Percentiles rank a stretch among this genome's conserved stretches.
Conservation (phyloP, 768 basidiomycete genomes). For the Russula emetica region DNA sequence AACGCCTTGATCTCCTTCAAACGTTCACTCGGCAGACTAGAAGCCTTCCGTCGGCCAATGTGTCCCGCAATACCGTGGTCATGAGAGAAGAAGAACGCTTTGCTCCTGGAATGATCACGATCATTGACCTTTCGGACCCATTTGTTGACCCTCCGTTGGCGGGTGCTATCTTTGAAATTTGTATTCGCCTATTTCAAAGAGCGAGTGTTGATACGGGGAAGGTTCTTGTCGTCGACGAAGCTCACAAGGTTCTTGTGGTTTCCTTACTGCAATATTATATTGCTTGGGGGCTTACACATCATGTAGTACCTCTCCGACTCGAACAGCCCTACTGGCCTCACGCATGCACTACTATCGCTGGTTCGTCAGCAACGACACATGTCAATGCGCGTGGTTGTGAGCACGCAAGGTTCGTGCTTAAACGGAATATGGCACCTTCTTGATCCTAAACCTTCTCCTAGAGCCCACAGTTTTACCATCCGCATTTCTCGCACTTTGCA, state of each 20-base stretch:
- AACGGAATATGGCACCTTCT: neutral
- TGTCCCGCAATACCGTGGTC: conserved; percentile 2
- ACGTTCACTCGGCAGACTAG: conserved; percentile 48
- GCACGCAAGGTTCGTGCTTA: conserved; percentile 56
- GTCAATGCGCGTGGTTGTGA: conserved; percentile 68
- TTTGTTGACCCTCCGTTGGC: conserved; percentile 66
- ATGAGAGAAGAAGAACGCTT: conserved; percentile 40
- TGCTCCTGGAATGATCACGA: conserved; percentile 53
- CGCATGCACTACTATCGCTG: conserved; percentile 52
- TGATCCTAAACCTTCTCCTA: conserved; percentile 30
- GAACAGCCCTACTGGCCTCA: conserved; percentile 48
- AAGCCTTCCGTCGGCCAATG: conserved; percentile 12
- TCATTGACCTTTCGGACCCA: conserved; percentile 68
- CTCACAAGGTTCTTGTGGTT: conserved; percentile 53
- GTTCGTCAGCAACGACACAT: conserved; percentile 69
- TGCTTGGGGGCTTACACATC: conserved; percentile 3
- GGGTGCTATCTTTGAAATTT: conserved; percentile 66
- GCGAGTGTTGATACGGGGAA: conserved; percentile 59
- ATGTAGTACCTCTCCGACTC: conserved; percentile 56
- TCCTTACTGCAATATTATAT: neutral
- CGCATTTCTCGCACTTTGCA: conserved; percentile 62
- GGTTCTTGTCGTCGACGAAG: conserved; percentile 68
- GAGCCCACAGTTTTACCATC: conserved; percentile 72
- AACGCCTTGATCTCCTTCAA: conserved; percentile 56
- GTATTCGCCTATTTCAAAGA: conserved; percentile 60